Percentiles rank a stretch among this genome's conserved stretches.
Conservation (phyloP, 2,329 filamentous ascomycete species). For the Xylariaceae sp. region DNA sequence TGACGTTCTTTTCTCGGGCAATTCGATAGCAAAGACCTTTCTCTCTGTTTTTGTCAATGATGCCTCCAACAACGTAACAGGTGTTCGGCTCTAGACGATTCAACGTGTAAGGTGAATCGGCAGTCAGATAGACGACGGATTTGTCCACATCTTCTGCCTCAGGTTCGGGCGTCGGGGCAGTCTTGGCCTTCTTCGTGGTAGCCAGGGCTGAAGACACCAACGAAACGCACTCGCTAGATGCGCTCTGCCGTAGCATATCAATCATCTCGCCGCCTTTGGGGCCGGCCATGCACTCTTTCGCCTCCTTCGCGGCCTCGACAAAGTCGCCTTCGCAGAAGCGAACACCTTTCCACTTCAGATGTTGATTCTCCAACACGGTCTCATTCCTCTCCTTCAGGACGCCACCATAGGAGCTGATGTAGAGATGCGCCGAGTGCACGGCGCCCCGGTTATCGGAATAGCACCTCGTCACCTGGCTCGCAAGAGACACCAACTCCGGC, state of each 20-base stretch:
- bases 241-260: slow-evolving; percentile 49
- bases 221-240: slow-evolving; percentile 33
- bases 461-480: slow-evolving; percentile 75
- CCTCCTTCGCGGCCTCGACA: slow-evolving; percentile 59
- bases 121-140: slow-evolving; percentile 77
- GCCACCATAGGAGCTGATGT: slow-evolving; percentile 73
- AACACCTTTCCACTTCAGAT: slow-evolving; percentile 76
- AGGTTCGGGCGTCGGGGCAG: slow-evolving; percentile 24
- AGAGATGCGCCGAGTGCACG: slow-evolving; percentile 65
- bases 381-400: slow-evolving; percentile 75
- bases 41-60: slow-evolving; percentile 94
- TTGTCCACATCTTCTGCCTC: slow-evolving; percentile 35
- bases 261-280: slow-evolving; percentile 53
- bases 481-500: slow-evolving; percentile 77
- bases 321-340: slow-evolving; percentile 72
- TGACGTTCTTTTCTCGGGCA: slow-evolving; percentile 69
- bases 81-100: slow-evolving; percentile 80
- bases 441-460: slow-evolving; percentile 83
- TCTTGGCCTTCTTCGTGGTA: slow-evolving; percentile 33
- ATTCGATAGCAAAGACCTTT: slow-evolving; percentile 90
- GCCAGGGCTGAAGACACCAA: slow-evolving; percentile 31
- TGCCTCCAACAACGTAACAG: slow-evolving; percentile 86
- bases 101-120: slow-evolving; percentile 83
- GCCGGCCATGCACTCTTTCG: slow-evolving; percentile 63
- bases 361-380: slow-evolving; percentile 63